Evolutionary conservation across 768 basidiomycete species (phyloP), one percentile per base, ranked within the genome.

Genomic region (Pleurotus salmoneostramineus): DNA sequence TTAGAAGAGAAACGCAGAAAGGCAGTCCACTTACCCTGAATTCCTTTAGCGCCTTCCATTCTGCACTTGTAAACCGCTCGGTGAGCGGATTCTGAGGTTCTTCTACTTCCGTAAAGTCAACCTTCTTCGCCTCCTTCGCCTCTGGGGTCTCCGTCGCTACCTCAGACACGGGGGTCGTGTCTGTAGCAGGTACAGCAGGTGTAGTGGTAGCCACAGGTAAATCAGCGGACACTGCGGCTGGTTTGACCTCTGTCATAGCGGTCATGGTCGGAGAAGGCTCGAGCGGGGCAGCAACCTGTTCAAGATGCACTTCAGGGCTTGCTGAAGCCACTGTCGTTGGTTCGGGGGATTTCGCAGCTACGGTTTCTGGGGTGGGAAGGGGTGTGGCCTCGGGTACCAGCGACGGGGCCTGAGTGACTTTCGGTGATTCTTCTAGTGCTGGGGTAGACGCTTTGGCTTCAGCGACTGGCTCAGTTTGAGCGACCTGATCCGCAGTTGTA

Each of bases 51-150:
- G 86, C 87, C 11, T 66, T 72, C 88, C 90, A 89, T 68, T 93
- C 91, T n/a, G 74, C 75, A 6, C 81, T 71, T 0, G 84, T 88
- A 68, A 93, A 93, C 65, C 78, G 77, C 66, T 78, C 71, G 0
- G 91, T 93, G 33, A 93, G 75, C 1, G 77, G 64, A 64, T 84
- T 92, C 70, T 91, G 86, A 0, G 84, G 85, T 67, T 92, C 90
- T 11, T 59, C 52, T 6, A 31, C 52, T 27, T 54, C 52, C 5
- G 35, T 31, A 17, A 54, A 54, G n/a, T 54, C 52, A 21, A 54
- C 52, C 37, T 42, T 54, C 37, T 54, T 54, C n/a, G 66, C 14
- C 21, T 57, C 57, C 33, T 67, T 70, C 15, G 71, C 67, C 47
- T 64, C 58, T 14, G 60, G 55, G 47, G 58, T 31, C 27, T 59